Conservation (phyloP, 768 basidiomycete species). For the Lactarius deliciosus region DNA sequence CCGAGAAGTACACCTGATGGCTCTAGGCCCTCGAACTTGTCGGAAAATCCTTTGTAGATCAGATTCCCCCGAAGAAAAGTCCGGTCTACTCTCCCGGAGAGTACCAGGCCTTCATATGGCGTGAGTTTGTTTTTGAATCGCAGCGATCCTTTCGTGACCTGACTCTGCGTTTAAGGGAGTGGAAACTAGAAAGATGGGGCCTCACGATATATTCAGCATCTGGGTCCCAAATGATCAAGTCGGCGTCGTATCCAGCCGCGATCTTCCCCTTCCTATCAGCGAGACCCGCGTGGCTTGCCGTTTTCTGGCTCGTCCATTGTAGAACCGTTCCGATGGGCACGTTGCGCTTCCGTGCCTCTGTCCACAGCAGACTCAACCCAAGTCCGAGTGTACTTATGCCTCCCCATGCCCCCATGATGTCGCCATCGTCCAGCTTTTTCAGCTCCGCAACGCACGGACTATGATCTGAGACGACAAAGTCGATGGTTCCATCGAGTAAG, state of each 20-base stretch:
- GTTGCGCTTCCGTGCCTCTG: conserved; percentile 65
- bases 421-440: conserved; percentile 73
- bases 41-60: conserved; percentile 53
- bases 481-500: conserved; percentile 77
- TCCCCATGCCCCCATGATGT: conserved; percentile 92
- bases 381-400: conserved; percentile 91
- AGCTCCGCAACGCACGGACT: conserved; percentile 84
- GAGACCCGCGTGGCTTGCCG: conserved; percentile 81
- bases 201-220: conserved; percentile 45
- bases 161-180: not conserved
- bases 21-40: conserved; percentile 31
- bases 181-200: not conserved
- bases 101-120: conserved; percentile 75
- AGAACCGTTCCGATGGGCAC: conserved; percentile 61
- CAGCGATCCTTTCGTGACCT: conserved; percentile 74
- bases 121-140: conserved; percentile 94
- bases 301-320: conserved; percentile 70
- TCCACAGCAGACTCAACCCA: conserved; percentile 87
- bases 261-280: conserved; percentile 69
- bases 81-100: conserved; percentile 70
- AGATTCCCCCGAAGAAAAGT: conserved; percentile 78
- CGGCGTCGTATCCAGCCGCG: conserved; percentile 74
- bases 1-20: conserved; percentile 29
- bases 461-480: conserved; percentile 95
- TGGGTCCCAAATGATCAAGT: conserved; percentile 84